Base-by-base conservation (phyloP, 2,329 filamentous ascomycete species). In the Fusarium hostae region DNA sequence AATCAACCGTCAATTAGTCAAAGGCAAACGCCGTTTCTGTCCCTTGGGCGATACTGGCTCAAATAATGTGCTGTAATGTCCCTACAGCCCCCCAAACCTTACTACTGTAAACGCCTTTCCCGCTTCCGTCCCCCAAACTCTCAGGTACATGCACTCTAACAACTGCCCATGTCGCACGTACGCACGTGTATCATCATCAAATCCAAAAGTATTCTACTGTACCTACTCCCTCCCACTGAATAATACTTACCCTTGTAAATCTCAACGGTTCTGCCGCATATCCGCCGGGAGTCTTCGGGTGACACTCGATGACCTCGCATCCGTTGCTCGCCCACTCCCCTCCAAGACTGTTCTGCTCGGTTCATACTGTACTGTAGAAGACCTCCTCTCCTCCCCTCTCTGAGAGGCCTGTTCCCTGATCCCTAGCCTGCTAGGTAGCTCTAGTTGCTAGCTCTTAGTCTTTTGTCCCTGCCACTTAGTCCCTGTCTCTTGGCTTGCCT, bases 281-380 rank as follows among this genome's bases (percentile, higher is more conserved):
- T 52, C 48, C 60, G 54, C 71, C 60, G 48, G 66, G 59, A 62
- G 56, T 71, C 66, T 60, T 71, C 63, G 70, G 67, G 61, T 66
- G 65, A 69, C 68, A 69, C 59, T 59, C 54, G 61, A 59, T 67
- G 54, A 63, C 61, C 61, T 63, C 45, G 18, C 44, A 37, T 20
- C 39, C 32, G 35, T 22, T 48, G 20, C 39, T 28, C 26, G 13
- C 12, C 50, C 35, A 30, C 28, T 44, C 37, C 32, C 32, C 40
- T 59, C 35, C 32, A 40, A 43, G n/a, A 43, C 37, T 39, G 26
- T 41, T 22, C 20, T 24, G 30, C 35, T 51, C 47, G 34, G 47
- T 26, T 18, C 30, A 18, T 55, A 32, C 51, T 44, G 28, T 55
- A 44, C 51, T 44, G 28, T 55, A 44, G 37, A 39, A 45, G 28